These are phyloP conservation scores for Rhizopus stolonifer DNA, from an alignment of 371 early-diverging fungal genomes.

Conservation along the genomic window DNA sequence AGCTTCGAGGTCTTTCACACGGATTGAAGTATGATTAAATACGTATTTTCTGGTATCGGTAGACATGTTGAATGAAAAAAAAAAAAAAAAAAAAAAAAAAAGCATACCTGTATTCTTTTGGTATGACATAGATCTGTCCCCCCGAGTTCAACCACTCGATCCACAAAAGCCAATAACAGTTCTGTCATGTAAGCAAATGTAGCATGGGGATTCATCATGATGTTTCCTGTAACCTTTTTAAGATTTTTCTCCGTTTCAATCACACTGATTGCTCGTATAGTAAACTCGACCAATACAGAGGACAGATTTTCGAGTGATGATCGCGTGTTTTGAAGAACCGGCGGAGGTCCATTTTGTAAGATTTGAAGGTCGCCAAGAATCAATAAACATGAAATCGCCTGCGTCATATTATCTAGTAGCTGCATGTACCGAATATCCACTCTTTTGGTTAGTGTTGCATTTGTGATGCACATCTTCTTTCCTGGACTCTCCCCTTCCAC, in stretches of 20 bases:
- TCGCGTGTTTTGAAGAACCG: background rate
- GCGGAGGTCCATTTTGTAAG: background rate
- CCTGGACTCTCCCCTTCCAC: slow-evolving; percentile 3
- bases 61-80: slow-evolving; percentile 19
- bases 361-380: slow-evolving; percentile 25
- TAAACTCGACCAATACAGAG: slow-evolving; percentile 35
- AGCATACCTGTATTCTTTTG: slow-evolving; percentile 34
- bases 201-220: slow-evolving; percentile 38
- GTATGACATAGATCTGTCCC: slow-evolving; percentile 32
- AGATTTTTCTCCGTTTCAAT: slow-evolving; percentile 33
- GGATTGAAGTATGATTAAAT: slow-evolving; percentile 83
- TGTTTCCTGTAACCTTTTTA: slow-evolving; percentile 26
- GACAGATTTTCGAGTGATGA: slow-evolving; percentile 30
- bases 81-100: background rate
- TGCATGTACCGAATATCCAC: slow-evolving; percentile 46
- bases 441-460: slow-evolving; percentile 3
- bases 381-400: slow-evolving; percentile 28
- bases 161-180: slow-evolving; percentile 35
- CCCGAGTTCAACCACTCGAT: slow-evolving; percentile 36
- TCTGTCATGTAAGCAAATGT: slow-evolving; percentile 39
- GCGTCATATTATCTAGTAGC: slow-evolving; percentile 37
- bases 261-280: slow-evolving; percentile 35
- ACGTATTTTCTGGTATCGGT: slow-evolving; percentile 38
- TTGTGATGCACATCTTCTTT: slow-evolving; percentile 5
- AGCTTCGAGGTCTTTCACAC: slow-evolving; percentile 78